Evolutionary conservation across 768 basidiomycete genomes (phyloP), one percentile per base, ranked within the genome.

Genomic region (Termitomyces sp.): DNA sequence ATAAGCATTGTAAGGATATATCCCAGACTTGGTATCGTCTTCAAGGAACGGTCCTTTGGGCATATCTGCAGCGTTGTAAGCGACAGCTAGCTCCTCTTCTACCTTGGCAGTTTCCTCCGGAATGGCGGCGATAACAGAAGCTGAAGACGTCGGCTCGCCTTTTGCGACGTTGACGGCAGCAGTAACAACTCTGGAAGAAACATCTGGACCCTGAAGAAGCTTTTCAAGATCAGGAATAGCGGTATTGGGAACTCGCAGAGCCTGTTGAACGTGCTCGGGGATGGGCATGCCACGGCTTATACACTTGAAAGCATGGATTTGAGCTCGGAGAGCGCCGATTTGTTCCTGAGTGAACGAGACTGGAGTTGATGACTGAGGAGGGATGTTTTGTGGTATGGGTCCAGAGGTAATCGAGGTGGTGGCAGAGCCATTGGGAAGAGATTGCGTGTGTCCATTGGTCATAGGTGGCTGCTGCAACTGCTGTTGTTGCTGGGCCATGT

Each of bases 1-100:
- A 71, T 86, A 96, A 20, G 95, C 88, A 72, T 96, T 96, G 78
- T 95, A 96, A 2, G 95, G 95, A 68, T 96, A 94, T 61, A 96
- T 87, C 45, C 86, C 84, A 0, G 93, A 94, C 60, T 84, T 80
- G 56, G 83, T 77, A 70, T 96, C 86, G 70, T 91, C 89, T 63
- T 96, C 94, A 36, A 91, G 78, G 74, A 86, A 87, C 5, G 86
- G 85, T 0, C 86, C 89, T 64, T 89, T 89, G 31, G 92, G 88
- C 50, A 88, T 70, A 63, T 89, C 85, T 2, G 81, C 76, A 9
- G 82, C 75, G 57, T 87, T 81, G 6, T 84, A 73, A 40, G 80
- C 71, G 7, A 75, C 63, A 1, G 71, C 64, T 12, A 79, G 73
- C 11, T 78, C 70, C 42, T 89, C 86, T 65, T 90, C 88, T 17